These are phyloP conservation scores for Aspergillus pseudoviridinutans DNA, from an alignment of 2,329 filamentous ascomycete species.

Conservation along the genomic window DNA sequence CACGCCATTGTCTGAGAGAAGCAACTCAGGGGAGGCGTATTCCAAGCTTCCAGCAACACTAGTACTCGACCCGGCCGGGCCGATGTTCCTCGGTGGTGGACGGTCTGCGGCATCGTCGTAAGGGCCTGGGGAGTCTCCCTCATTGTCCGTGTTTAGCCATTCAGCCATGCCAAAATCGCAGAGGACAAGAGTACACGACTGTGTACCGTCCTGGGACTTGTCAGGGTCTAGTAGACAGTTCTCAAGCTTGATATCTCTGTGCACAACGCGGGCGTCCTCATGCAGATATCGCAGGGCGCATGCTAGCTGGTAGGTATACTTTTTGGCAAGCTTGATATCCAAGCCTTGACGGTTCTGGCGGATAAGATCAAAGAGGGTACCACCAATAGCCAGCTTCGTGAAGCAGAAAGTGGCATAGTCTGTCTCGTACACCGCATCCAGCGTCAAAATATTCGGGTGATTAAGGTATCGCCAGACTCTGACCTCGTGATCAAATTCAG, in stretches of 20 bases:
- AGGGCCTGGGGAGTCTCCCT: slow-evolving; percentile 48
- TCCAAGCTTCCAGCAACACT: slow-evolving; percentile 59
- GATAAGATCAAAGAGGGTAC: slow-evolving; percentile 61
- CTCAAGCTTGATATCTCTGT: slow-evolving; percentile 66
- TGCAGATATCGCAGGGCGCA: slow-evolving; percentile 63
- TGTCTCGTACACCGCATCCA: slow-evolving; percentile 63
- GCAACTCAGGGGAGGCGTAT: slow-evolving; percentile 48
- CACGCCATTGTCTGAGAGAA: slow-evolving; percentile 36
- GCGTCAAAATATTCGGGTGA: slow-evolving; percentile 58
- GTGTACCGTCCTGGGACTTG: slow-evolving; percentile 42
- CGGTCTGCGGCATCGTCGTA: slow-evolving; percentile 45
- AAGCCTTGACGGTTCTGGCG: slow-evolving; percentile 54
- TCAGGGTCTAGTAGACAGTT: slow-evolving; percentile 62
- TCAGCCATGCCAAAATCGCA: slow-evolving; percentile 69
- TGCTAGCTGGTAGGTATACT: slow-evolving; percentile 61
- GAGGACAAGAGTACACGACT: slow-evolving; percentile 56
- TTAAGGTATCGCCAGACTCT: slow-evolving; percentile 63
- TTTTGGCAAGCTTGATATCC: slow-evolving; percentile 49
- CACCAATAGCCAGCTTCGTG: slow-evolving; percentile 60
- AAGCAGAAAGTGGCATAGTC: slow-evolving; percentile 68
- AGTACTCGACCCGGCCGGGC: slow-evolving; percentile 54
- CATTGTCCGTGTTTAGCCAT: slow-evolving; percentile 57
- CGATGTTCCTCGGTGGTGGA: slow-evolving; percentile 49
- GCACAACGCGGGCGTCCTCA: slow-evolving; percentile 62
- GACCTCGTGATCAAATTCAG: slow-evolving; percentile 66